Conservation (phyloP, 192 early-diverging fungal species). For the Coemansia javaensis region DNA sequence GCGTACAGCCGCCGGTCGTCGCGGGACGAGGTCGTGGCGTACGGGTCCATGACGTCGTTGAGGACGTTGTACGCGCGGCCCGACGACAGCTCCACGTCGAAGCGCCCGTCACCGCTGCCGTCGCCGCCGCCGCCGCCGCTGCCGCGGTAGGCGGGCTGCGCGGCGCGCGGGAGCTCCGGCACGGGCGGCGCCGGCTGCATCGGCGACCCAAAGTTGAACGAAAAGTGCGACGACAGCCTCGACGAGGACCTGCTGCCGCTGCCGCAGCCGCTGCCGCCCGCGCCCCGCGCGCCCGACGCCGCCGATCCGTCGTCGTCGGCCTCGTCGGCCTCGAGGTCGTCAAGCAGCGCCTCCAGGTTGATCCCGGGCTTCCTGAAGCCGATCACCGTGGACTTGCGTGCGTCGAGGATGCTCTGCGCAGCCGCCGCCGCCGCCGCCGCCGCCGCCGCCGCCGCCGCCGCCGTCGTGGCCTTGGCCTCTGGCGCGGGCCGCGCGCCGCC, state of each 20-base stretch:
- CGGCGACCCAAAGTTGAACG: constrained; percentile 17
- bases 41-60: constrained; percentile 45
- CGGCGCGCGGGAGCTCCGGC: constrained; percentile 11
- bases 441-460: neutral
- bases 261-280: neutral
- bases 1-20: constrained; percentile 30
- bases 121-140: constrained; percentile 4
- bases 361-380: constrained; percentile 45
- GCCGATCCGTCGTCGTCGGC: constrained; percentile 1
- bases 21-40: constrained; percentile 14
- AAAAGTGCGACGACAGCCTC: constrained; percentile 7
- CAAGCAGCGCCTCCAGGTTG: constrained; percentile 43
- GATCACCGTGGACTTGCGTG: constrained; percentile 37
- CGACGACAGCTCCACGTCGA: constrained; percentile 24
- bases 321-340: constrained; percentile 25
- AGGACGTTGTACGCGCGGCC: constrained; percentile 38
- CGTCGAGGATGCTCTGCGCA: constrained; percentile 15
- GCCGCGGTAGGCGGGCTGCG: constrained; percentile 6
- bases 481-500: too few species aligned
- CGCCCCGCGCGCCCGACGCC: too few species aligned
- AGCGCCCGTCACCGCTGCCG: neutral
- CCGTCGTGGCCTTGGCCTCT: too few species aligned
- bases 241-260: constrained; percentile 2
- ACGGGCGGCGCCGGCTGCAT: constrained; percentile 16
- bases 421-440: too few species aligned